Percentiles rank a stretch among this genome's conserved stretches.
Conservation (phyloP, 2,329 filamentous ascomycete species). For the Rhynchosporium graminicola region DNA sequence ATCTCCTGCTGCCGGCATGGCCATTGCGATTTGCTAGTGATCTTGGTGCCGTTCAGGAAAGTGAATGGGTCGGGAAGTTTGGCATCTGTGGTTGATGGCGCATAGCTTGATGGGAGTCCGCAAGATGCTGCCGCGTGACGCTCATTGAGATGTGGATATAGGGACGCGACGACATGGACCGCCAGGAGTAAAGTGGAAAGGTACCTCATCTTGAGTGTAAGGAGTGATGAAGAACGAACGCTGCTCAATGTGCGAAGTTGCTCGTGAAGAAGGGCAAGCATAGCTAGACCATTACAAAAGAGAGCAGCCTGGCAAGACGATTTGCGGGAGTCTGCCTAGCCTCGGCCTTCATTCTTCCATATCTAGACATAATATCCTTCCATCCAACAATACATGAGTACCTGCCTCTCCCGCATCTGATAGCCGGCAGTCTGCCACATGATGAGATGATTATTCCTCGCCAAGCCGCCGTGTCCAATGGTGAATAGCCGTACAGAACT, state of each 20-base stretch:
- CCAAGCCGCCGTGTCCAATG: neutral
- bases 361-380: slow-evolving; percentile 16
- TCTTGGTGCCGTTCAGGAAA: slow-evolving; percentile 45
- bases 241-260: slow-evolving; percentile 5
- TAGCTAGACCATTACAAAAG: slow-evolving; percentile 4
- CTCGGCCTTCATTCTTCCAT: slow-evolving; percentile 11
- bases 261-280: neutral
- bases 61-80: slow-evolving; percentile 49
- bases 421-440: slow-evolving; percentile 7
- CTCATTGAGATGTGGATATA: slow-evolving; percentile 16
- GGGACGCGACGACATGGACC: slow-evolving; percentile 21
- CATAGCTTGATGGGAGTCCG: slow-evolving; percentile 22
- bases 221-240: neutral
- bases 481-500: neutral
- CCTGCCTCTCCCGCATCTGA: slow-evolving; percentile 15
- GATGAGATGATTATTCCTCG: slow-evolving; percentile 12
- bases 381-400: slow-evolving; percentile 11
- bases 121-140: slow-evolving; percentile 22
- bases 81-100: slow-evolving; percentile 21
- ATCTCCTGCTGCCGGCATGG: slow-evolving; percentile 52
- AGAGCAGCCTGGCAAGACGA: neutral
- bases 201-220: slow-evolving; percentile 23
- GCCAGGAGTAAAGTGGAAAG: slow-evolving; percentile 23
- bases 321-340: neutral
- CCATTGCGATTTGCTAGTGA: slow-evolving; percentile 50